These are phyloP conservation scores for Scorias spongiosa DNA, from an alignment of 2,329 filamentous ascomycete species.

Conservation along the genomic window DNA sequence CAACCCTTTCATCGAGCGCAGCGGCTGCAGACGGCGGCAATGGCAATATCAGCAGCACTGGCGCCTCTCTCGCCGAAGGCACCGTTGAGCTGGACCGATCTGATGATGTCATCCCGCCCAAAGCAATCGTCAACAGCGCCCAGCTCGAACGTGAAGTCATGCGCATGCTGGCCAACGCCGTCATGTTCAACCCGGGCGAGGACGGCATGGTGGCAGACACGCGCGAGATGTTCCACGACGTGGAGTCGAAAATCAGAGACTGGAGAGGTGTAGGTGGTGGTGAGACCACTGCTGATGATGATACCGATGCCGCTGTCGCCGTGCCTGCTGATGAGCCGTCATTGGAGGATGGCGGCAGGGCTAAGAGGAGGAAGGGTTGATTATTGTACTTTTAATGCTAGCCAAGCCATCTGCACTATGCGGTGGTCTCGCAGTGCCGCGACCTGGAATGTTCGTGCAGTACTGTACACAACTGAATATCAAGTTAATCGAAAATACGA, in stretches of 20 bases:
- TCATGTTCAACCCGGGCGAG: conserved; percentile 96
- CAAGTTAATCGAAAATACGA: too few species aligned
- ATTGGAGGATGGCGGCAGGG: background rate
- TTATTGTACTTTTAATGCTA: background rate
- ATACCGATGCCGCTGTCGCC: background rate
- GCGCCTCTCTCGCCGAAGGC: conserved; percentile 12
- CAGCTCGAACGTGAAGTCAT: conserved; percentile 88
- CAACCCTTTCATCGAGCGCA: conserved; percentile 28
- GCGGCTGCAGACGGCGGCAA: conserved; percentile 38
- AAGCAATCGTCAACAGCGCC: conserved; percentile 79
- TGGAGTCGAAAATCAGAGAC: conserved; percentile 62
- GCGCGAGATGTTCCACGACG: conserved; percentile 75
- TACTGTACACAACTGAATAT: too few species aligned
- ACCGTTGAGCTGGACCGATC: conserved; percentile 53
- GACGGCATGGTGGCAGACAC: conserved; percentile 80
- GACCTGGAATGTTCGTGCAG: too few species aligned
- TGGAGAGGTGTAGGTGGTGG: conserved; percentile 40
- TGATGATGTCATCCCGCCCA: conserved; percentile 67
- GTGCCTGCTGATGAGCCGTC: background rate
- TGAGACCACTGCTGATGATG: background rate
- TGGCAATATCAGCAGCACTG: conserved; percentile 1
- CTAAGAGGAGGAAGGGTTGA: background rate
- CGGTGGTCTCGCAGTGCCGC: too few species aligned
- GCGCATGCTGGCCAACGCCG: conserved; percentile 93
- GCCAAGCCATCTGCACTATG: too few species aligned